phyloP scores from a whole-genome alignment of 805 yeast genomes.

The Metschnikowia lachancei region DNA sequence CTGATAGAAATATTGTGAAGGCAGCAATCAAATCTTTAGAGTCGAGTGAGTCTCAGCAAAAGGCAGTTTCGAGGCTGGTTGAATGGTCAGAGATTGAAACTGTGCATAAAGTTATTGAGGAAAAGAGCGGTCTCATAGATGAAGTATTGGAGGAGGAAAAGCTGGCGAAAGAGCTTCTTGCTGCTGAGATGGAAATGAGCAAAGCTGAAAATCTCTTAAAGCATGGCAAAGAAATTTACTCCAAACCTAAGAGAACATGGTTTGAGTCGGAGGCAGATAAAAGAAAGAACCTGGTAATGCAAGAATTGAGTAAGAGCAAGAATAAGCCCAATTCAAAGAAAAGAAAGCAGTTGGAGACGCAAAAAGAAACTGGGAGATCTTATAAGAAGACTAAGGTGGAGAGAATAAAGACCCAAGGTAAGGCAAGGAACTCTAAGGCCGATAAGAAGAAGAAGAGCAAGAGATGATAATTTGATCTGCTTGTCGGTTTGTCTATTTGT shows the following conservation, averaged over 20 bases:
- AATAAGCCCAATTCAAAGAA: slow-evolving; percentile 63
- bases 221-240: slow-evolving; percentile 75
- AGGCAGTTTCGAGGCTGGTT: slow-evolving; percentile 86
- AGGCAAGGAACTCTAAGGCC: slow-evolving; percentile 16
- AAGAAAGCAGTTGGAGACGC: slow-evolving; percentile 66
- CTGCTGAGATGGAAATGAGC: slow-evolving; percentile 86
- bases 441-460: slow-evolving; percentile 14
- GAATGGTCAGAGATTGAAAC: slow-evolving; percentile 84
- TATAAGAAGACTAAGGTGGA: slow-evolving; percentile 82
- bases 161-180: slow-evolving; percentile 77
- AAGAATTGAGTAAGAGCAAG: slow-evolving; percentile 46
- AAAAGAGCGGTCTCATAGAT: slow-evolving; percentile 57
- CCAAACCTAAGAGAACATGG: slow-evolving; percentile 97
- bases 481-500: too few relatives aligned
- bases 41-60: slow-evolving; percentile 33
- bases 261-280: slow-evolving; percentile 66
- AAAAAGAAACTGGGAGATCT: slow-evolving; percentile 52
- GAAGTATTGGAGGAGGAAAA: slow-evolving; percentile 87
- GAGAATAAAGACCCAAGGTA: slow-evolving; percentile 38
- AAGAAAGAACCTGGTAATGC: slow-evolving; percentile 39
- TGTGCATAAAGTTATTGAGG: slow-evolving; percentile 57
- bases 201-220: slow-evolving; percentile 82
- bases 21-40: slow-evolving; percentile 73
- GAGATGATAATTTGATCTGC: not conserved
- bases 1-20: slow-evolving; percentile 87